phyloP scores from a whole-genome alignment of 768 basidiomycete genomes.

The Punctularia strigosozonata region DNA sequence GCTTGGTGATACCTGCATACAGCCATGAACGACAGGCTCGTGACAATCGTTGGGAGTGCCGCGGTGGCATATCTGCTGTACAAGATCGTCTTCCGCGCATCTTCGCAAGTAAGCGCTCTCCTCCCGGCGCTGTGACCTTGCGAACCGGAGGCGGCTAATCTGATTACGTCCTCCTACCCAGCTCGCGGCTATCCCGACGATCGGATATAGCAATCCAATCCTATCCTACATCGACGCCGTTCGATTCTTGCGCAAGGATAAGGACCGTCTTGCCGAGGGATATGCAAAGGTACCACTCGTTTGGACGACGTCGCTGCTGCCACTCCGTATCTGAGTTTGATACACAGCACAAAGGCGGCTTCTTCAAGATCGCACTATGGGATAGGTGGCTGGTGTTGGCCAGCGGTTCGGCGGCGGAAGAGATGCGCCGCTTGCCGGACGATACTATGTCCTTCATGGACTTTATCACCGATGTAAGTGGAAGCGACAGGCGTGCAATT shows the following conservation, averaged over 20 bases:
- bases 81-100: no score
- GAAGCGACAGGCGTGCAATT: neutral
- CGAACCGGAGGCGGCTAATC: no score
- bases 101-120: no score
- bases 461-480: conserved; percentile 20
- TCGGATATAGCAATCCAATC: conserved; percentile 16
- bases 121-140: no score
- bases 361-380: conserved; percentile 16
- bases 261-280: conserved; percentile 14
- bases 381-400: conserved; percentile 23
- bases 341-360: conserved; percentile 9
- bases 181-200: conserved; percentile 18
- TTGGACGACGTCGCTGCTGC: neutral
- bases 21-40: no score
- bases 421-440: conserved; percentile 22
- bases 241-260: conserved; percentile 5
- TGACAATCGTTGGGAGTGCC: no score
- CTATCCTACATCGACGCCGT: conserved; percentile 11
- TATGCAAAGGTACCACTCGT: conserved; percentile 11
- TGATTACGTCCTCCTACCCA: conserved; percentile 3
- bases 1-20: no score
- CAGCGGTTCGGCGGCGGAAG: no score
- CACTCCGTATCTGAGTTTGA: neutral
- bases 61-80: no score
- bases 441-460: conserved; percentile 20